These are phyloP conservation scores for Russula compacta DNA, from an alignment of 768 basidiomycete species.

Conservation along the genomic window DNA sequence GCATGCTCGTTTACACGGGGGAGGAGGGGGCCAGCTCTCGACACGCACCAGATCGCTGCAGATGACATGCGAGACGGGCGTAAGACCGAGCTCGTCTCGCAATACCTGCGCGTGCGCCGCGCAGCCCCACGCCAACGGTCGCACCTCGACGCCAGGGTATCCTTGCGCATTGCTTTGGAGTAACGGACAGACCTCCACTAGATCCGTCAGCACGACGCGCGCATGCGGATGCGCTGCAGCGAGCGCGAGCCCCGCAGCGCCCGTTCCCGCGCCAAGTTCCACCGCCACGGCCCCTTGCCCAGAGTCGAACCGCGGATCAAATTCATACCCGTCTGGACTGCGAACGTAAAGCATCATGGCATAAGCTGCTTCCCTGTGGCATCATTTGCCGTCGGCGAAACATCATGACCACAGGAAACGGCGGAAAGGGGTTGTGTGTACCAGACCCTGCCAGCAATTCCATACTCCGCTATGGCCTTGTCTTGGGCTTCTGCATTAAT, in stretches of 20 bases:
- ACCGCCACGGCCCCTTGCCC: slow-evolving; percentile 35
- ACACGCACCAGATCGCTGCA: slow-evolving; percentile 84
- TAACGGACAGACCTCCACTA: slow-evolving; percentile 59
- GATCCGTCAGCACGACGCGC: slow-evolving; percentile 55
- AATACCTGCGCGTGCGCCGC: slow-evolving; percentile 34
- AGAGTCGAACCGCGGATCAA: slow-evolving; percentile 45
- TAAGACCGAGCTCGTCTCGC: slow-evolving; percentile 29
- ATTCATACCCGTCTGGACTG: slow-evolving; percentile 31
- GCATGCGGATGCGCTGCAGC: slow-evolving; percentile 14
- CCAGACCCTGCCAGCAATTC: slow-evolving; percentile 84
- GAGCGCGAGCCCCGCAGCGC: slow-evolving; percentile 45
- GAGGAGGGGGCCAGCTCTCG: not conserved
- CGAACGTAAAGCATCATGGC: slow-evolving; percentile 47
- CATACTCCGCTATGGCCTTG: slow-evolving; percentile 57
- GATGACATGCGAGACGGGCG: slow-evolving; percentile 51
- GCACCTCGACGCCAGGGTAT: slow-evolving; percentile 31
- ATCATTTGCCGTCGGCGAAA: slow-evolving; percentile 20
- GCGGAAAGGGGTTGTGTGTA: slow-evolving; percentile 24
- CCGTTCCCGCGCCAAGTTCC: slow-evolving; percentile 76
- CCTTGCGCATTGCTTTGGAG: slow-evolving; percentile 32
- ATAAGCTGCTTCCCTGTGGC: slow-evolving; percentile 65
- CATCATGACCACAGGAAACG: slow-evolving; percentile 33
- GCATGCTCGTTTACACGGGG: not conserved
- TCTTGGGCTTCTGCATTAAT: slow-evolving; percentile 37
- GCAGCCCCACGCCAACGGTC: slow-evolving; percentile 68